Evolutionary conservation across 2,329 filamentous ascomycete species (phyloP).

Genomic region (Verticillium isaacii): DNA sequence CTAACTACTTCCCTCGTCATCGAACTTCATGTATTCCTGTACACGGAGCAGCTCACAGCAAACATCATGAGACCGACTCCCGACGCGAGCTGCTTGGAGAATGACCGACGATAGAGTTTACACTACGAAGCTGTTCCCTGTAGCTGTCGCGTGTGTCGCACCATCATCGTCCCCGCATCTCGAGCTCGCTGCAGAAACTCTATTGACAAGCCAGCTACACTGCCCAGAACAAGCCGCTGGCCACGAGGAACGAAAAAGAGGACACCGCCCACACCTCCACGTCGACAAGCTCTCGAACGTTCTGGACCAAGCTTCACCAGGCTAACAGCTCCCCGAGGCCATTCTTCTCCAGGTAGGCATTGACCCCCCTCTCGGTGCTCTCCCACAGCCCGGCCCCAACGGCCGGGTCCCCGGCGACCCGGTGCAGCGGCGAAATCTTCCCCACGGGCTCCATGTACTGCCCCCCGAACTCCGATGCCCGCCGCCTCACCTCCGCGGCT

Average conservation of each 20-base stretch:
- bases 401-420: slow-evolving; percentile 5
- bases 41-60: neutral
- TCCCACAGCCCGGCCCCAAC: slow-evolving; percentile 13
- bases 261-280: no score
- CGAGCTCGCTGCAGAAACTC: no score
- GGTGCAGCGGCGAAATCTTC: slow-evolving; percentile 6
- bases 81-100: neutral
- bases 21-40: neutral
- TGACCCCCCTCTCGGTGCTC: slow-evolving; percentile 11
- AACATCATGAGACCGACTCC: neutral
- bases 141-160: neutral
- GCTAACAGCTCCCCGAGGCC: neutral
- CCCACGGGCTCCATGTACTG: slow-evolving; percentile 15
- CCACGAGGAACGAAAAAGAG: no score
- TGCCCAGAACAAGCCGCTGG: no score
- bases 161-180: neutral
- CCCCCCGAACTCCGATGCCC: slow-evolving; percentile 10
- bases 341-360: slow-evolving; percentile 5
- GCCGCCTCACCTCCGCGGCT: slow-evolving; percentile 6
- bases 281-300: no score
- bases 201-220: no score
- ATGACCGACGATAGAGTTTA: neutral
- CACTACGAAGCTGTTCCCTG: neutral
- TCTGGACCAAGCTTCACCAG: neutral
- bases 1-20: neutral